These are phyloP conservation scores for Copromyces sp. DNA, from an alignment of 495 filamentous ascomycete genomes.

Conservation along the genomic window DNA sequence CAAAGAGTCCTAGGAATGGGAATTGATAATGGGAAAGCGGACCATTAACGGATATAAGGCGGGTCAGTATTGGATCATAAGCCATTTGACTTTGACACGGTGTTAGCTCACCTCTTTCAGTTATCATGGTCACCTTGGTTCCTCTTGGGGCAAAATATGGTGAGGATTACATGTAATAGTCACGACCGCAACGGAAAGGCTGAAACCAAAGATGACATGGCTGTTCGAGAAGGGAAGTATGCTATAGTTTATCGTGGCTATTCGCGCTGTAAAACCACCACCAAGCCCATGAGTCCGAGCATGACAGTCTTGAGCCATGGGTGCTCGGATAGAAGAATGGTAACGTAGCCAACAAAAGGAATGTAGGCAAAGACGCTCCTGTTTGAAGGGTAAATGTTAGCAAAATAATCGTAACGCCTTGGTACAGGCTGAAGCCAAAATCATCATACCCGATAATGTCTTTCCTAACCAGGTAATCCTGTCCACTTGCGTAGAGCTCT, in stretches of 20 bases:
- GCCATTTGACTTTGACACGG: not conserved
- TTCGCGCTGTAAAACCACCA: constrained; percentile 89
- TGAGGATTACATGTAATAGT: not conserved
- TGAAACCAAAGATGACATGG: not conserved
- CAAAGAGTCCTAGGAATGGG: not conserved
- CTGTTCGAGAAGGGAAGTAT: not conserved
- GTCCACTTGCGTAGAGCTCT: constrained; percentile 72
- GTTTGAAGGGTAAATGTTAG: constrained; percentile 1
- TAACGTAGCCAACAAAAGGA: constrained; percentile 93
- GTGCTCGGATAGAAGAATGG: constrained; percentile 91
- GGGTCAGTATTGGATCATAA: not conserved
- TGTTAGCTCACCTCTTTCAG: not conserved
- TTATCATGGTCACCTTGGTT: not conserved
- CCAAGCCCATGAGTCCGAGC: constrained; percentile 87
- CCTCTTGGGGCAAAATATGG: not conserved
- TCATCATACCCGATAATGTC: constrained; percentile 67
- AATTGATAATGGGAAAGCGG: not conserved
- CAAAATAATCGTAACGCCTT: not conserved
- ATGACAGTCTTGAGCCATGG: constrained; percentile 95
- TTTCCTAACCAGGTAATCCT: constrained; percentile 73
- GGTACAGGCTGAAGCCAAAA: not conserved
- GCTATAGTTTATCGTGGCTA: constrained; percentile 19
- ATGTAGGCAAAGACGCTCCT: constrained; percentile 83
- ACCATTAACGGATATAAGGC: not conserved
- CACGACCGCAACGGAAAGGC: not conserved